Base-by-base conservation (phyloP, 2,329 filamentous ascomycete species). In the Colletotrichum sp. region DNA sequence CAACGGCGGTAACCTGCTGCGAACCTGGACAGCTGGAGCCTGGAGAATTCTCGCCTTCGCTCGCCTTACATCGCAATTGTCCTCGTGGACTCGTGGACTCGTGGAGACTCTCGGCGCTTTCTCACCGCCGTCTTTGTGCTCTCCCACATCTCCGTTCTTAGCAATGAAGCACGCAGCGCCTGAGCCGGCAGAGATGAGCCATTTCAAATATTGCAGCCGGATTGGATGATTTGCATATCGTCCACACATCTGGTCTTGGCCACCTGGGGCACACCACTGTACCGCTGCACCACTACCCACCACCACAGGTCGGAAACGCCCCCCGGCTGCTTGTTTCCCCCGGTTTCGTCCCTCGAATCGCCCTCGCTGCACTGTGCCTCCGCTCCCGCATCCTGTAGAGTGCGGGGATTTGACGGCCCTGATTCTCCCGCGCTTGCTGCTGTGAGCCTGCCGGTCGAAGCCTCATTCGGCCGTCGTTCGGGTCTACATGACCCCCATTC, bases 321-420 rank as follows among this genome's bases (percentile, higher is more conserved):
- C 68, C 66, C 47, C 65, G 69, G 63, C 66, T 62, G 21, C 58
- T 69, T 61, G 33, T 73, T 51, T 51, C 47, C 36, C 69, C 72
- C 63, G 34, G 51, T 65, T 74, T 58, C 27, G 64, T 51, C 55
- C 61, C 36, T 67, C 68, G 29, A 71, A 73, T 66, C 55, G 57
- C 66, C 34, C 21, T 21, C 51, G 24, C 64, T 73, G 69, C 69
- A 69, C 58, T 73, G 69, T 69, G 69, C 72, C 72, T 74, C 72
- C 64, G 65, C 70, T 74, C 72, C 72, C 64, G 72, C 70, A 43
- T 73, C 58, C 64, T 73, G 31, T 63, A 63, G 63, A 74, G 58
- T 74, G 72, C 69, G 72, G 72, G 69, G 72, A 73, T 74, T 73
- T 57, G 72, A 66, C 72, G 72, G 70, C 70, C 70, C 72, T 74